Evolutionary conservation across 2,329 filamentous ascomycete species (phyloP), one percentile per base, ranked within the genome.

Genomic region (Sclerotinia trifoliorum): DNA sequence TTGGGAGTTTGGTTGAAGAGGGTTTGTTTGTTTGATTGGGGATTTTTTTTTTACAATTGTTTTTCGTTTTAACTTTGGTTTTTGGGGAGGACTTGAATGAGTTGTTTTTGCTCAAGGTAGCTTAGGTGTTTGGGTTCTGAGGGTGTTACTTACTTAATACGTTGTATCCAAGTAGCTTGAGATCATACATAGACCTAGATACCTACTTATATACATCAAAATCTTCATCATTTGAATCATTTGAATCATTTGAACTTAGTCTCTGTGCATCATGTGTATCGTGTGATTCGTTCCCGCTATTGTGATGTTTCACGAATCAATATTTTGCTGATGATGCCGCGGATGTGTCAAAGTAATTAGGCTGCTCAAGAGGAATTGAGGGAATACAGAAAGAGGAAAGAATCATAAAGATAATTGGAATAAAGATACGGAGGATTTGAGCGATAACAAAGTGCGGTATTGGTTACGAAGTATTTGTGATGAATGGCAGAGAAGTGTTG

Each of bases 1-100:
- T 87, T 5, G 79, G 82, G 65, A 82, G 82, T 77, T 72, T 87
- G 57, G 79, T 83, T 72, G 79, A 84, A 77, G 82, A 85, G 70
- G 83, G 83, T 2, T 81, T 85, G 68, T 76, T 81, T 67, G 79
- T 82, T 73, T 83, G 70, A 75, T 65, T 29, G 29, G 29, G 29
- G 29, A 5, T 29, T 5, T 55, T 21, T 46, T 39, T 39, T 39
- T 39, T 3, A 13, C 8, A 39, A 13, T 13, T 39, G 10, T 13
- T 39, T 39, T 39, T 0, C 7, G 39, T 39, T 39, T 39, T 13
- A 39, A 13, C 3, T 3, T 39, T 39, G 10, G 11, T 39, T 13
- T 10, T 39, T 39, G 35, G 52, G 19, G 26, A 54, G 26, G 55
- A 5, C 3, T 24, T 6, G 21, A 21, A 21, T 8, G 21, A 2